Evolutionary conservation across 345 rosid species (phyloP), one percentile per base, ranked within the genome.

Genomic region (Brassica nigra): DNA sequence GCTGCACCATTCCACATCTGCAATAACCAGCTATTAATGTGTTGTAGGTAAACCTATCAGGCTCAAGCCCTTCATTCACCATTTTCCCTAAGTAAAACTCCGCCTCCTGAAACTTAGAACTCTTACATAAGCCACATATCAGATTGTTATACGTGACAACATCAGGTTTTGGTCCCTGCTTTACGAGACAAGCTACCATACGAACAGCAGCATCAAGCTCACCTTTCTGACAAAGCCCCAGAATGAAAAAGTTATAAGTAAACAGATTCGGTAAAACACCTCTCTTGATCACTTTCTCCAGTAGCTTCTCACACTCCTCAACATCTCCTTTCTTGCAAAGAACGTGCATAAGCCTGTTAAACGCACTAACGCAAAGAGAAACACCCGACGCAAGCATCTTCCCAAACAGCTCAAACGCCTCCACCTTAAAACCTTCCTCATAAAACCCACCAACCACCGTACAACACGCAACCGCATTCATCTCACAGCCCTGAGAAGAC

Each of bases 41-140:
- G 77, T 90, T 94, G 81, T 92, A 92, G 28, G 96, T 87, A 81
- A 88, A 89, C 39, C 84, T 77, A 87, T 93, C 94, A 9, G 98
- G 96, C 83, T 86, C 82, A 79, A 88, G 84, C 42, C 99, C 99
- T 84, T 81, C 76, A 78, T 91, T 91, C 75, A 90, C 95, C 97
- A 95, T 91, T 77, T 85, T 92, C 71, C 85, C 89, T 75, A 95
- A 83, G 83, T 85, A 91, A 49, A 75, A 70, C 81, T 92, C 94
- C 0, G 99, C 98, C 74, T 91, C 97, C 29, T 73, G 79, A 74
- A 88, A 87, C 87, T 78, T 87, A 4, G 73, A 78, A 74, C 71
- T 85, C 86, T 93, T 90, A 73, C 93, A 92, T 78, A 95, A 83
- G 58, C 99, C 98, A 80, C 79, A 83, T 4, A 95, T 89, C 5